Percentiles rank a stretch among this genome's conserved stretches.
phyloP scores from a whole-genome alignment of 2,329 filamentous ascomycete genomes.

The Neurospora crassa region DNA sequence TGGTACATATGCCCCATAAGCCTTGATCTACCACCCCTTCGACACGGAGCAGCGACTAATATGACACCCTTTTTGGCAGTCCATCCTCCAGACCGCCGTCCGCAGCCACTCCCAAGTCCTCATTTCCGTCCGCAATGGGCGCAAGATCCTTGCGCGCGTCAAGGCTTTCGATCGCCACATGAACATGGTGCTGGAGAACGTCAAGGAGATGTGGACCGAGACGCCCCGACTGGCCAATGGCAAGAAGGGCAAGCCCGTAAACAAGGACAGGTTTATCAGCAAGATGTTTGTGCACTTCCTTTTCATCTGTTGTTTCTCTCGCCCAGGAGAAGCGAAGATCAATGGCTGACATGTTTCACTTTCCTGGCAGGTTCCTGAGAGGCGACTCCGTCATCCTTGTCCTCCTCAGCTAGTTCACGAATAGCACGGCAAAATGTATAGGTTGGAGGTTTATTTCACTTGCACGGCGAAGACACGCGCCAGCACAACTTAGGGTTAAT shows the following conservation, averaged over 20 bases:
- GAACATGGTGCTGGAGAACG: conserved; percentile 62
- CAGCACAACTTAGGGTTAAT: not conserved
- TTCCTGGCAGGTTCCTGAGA: conserved; percentile 15
- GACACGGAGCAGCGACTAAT: conserved; percentile 8
- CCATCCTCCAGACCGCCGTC: conserved; percentile 93
- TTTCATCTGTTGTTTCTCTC: not conserved
- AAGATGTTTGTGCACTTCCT: conserved; percentile 14
- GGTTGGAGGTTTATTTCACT: not conserved
- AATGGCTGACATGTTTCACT: conserved; percentile 3
- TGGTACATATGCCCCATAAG: conserved; percentile 30
- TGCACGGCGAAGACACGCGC: not conserved
- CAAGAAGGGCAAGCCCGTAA: conserved; percentile 82
- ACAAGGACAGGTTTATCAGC: conserved; percentile 66
- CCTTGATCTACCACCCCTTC: conserved; percentile 5
- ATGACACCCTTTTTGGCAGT: conserved; percentile 37
- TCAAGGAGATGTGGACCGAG: conserved; percentile 99
- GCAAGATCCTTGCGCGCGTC: conserved; percentile 91
- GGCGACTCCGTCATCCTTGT: conserved; percentile 20
- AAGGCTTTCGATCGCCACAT: conserved; percentile 98
- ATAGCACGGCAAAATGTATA: not conserved
- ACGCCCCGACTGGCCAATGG: conserved; percentile 73
- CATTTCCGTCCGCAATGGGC: conserved; percentile 84
- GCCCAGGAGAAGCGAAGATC: not conserved
- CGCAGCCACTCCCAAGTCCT: conserved; percentile 91
- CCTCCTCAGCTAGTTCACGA: conserved; percentile 13